phyloP scores from a whole-genome alignment of 306 rosid species.

The Sphenostylis stenocarpa region DNA sequence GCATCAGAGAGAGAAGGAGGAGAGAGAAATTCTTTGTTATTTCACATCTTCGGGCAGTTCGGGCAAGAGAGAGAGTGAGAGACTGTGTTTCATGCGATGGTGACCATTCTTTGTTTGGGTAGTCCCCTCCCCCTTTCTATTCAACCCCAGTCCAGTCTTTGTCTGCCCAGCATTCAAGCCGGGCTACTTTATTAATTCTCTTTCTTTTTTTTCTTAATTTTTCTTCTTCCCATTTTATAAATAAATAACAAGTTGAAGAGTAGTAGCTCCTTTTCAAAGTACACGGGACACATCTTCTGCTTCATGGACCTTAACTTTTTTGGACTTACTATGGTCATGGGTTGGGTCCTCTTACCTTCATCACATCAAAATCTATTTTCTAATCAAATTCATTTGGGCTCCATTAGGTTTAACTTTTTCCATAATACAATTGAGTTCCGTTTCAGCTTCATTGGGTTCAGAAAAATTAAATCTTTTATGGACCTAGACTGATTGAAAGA shows the following conservation, averaged over 20 bases:
- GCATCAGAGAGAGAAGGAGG: conserved; percentile 26
- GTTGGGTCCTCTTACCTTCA: not conserved
- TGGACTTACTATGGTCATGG: not conserved
- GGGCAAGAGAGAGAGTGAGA: conserved; percentile 37
- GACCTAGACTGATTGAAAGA: too few relatives aligned
- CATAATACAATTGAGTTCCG: too few relatives aligned
- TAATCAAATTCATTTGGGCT: not conserved
- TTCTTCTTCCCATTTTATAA: not conserved
- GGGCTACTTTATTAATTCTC: conserved; percentile 40
- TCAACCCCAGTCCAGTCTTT: conserved; percentile 49
- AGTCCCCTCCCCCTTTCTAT: conserved; percentile 32
- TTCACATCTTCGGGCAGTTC: conserved; percentile 55
- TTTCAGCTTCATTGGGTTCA: too few relatives aligned
- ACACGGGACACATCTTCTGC: not conserved
- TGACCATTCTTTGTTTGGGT: conserved; percentile 44
- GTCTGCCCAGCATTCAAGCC: conserved; percentile 72
- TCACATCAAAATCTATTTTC: not conserved
- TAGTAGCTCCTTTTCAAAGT: not conserved
- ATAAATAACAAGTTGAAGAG: not conserved
- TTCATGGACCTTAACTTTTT: not conserved
- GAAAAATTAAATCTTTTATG: too few relatives aligned
- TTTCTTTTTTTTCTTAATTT: not conserved
- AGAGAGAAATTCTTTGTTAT: conserved; percentile 37
- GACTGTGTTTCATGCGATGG: conserved; percentile 25
- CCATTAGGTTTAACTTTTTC: not conserved